A percentile compares a stretch with the other conserved stretches of the same genome.
Evolutionary conservation across 148 eudicot species (phyloP).

Genomic region (Diospyros lotus): DNA sequence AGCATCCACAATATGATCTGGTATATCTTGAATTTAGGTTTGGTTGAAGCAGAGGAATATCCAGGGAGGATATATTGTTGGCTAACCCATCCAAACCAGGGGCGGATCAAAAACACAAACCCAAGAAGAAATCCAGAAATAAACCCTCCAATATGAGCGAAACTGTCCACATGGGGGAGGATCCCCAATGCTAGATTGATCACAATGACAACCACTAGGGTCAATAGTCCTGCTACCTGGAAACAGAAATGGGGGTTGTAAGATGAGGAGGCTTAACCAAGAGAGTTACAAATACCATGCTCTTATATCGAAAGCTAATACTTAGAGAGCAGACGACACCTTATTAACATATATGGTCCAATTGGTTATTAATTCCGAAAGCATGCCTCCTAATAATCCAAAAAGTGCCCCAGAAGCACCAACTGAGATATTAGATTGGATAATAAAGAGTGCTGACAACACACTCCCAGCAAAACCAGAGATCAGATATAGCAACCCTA

Average conservation of each 20-base stretch:
- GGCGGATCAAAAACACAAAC: slow-evolving; percentile 73
- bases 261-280: neutral
- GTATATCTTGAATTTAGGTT: slow-evolving; percentile 57
- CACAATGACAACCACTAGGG: slow-evolving; percentile 58
- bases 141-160: slow-evolving; percentile 95
- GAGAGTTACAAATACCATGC: neutral
- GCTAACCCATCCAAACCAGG: slow-evolving; percentile 74
- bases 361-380: slow-evolving; percentile 81
- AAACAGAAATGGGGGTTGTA: slow-evolving; percentile 11
- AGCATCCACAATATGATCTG: slow-evolving; percentile 59
- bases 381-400: slow-evolving; percentile 90
- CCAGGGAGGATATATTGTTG: slow-evolving; percentile 48
- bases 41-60: slow-evolving; percentile 23
- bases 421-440: slow-evolving; percentile 63
- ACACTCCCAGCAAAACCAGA: slow-evolving; percentile 90
- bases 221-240: slow-evolving; percentile 57
- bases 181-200: slow-evolving; percentile 73
- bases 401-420: slow-evolving; percentile 98
- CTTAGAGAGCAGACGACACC: slow-evolving; percentile 32
- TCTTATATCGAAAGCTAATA: neutral
- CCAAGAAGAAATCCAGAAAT: slow-evolving; percentile 80
- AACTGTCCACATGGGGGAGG: slow-evolving; percentile 91
- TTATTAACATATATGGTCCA: slow-evolving; percentile 81
- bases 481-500: slow-evolving; percentile 70
- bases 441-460: slow-evolving; percentile 67